Evolutionary conservation across 2,329 filamentous ascomycete species (phyloP).

Genomic region (Neocatenulostroma microsporum): DNA sequence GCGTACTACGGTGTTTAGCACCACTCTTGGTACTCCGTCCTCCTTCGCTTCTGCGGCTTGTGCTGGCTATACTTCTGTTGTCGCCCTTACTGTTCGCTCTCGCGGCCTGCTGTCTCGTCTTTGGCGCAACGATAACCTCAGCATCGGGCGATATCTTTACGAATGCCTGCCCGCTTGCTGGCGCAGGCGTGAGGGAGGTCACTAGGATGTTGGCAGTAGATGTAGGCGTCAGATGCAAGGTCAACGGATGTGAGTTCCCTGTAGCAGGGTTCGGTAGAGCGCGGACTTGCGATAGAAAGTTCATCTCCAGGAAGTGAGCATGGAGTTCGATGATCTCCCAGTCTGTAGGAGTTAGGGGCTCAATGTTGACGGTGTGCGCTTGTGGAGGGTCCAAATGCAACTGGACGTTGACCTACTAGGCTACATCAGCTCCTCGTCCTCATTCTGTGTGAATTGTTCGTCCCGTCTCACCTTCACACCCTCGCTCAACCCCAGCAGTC

Average conservation of each 20-base stretch:
- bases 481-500: conserved; percentile 66
- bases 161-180: conserved; percentile 62
- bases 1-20: conserved; percentile 49
- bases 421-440: conserved; percentile 11
- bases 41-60: conserved; percentile 63
- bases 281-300: conserved; percentile 85
- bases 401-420: conserved; percentile 47
- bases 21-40: conserved; percentile 66
- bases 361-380: conserved; percentile 92
- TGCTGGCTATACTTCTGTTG: conserved; percentile 72
- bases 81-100: conserved; percentile 30
- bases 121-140: conserved; percentile 94
- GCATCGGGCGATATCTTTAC: conserved; percentile 90
- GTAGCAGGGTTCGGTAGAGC: conserved; percentile 75
- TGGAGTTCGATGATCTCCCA: conserved; percentile 99
- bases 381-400: conserved; percentile 86
- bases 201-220: conserved; percentile 89
- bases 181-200: conserved; percentile 69
- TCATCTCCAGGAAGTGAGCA: conserved; percentile 89
- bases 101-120: conserved; percentile 54
- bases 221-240: conserved; percentile 86
- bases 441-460: conserved; percentile 1
- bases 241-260: conserved; percentile 64
- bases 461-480: conserved; percentile 72
- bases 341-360: conserved; percentile 87